Evolutionary conservation across 345 rosid species (phyloP).

Genomic region (Syzygium aqueum): DNA sequence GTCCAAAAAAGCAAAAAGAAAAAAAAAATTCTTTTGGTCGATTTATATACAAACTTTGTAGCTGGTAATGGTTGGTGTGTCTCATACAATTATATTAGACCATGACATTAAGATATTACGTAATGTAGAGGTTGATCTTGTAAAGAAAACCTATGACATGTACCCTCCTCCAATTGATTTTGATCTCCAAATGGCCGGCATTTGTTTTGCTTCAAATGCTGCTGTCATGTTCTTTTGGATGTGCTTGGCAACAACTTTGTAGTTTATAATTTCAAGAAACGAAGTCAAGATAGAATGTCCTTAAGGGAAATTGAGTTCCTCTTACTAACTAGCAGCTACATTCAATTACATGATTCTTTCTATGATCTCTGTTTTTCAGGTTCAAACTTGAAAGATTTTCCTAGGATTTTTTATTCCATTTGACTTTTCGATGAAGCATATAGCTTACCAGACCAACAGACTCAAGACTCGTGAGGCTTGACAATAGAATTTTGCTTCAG

Average conservation of each 20-base stretch:
- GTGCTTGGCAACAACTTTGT: neutral
- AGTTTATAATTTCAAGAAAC: neutral
- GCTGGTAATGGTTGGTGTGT: neutral
- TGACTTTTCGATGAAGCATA: neutral
- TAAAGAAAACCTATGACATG: neutral
- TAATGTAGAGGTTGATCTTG: neutral
- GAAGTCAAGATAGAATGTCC: neutral
- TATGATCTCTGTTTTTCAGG: neutral
- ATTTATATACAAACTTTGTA: neutral
- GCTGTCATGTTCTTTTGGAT: neutral
- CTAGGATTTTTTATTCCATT: neutral
- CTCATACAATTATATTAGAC: neutral
- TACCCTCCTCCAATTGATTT: neutral
- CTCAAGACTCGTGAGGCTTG: neutral
- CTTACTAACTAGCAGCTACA: neutral
- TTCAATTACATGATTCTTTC: neutral
- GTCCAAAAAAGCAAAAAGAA: neutral
- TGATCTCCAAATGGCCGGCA: neutral
- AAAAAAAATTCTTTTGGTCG: neutral
- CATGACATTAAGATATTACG: neutral
- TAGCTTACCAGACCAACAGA: neutral
- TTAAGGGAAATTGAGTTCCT: neutral
- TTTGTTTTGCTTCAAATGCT: neutral
- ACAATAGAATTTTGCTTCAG: neutral
- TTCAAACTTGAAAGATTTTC: neutral